Evolutionary conservation across 2,329 filamentous ascomycete genomes (phyloP).

Genomic region (Teratosphaeria nubilosa): DNA sequence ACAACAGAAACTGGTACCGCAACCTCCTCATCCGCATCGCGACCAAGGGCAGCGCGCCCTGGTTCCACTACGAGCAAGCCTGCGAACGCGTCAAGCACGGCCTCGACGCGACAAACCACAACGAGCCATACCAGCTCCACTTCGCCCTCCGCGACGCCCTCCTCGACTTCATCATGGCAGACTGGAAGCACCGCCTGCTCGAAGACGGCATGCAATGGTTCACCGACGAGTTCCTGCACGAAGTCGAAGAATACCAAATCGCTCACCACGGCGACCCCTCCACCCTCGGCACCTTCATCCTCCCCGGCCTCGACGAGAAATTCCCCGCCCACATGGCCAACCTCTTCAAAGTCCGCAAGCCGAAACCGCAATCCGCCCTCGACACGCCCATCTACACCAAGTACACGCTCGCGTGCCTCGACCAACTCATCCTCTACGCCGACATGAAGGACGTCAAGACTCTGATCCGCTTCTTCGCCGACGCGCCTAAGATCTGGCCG

Average conservation of each 20-base stretch:
- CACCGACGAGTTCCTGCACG: slow-evolving; percentile 97
- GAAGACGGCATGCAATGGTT: slow-evolving; percentile 89
- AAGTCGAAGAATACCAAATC: slow-evolving; percentile 43
- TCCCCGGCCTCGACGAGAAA: not conserved
- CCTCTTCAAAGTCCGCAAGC: not conserved
- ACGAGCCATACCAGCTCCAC: slow-evolving; percentile 40
- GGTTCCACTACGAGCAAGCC: not conserved
- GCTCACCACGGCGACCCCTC: not conserved
- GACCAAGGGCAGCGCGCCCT: slow-evolving; percentile 35
- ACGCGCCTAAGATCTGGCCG: slow-evolving; percentile 70
- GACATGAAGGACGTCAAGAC: slow-evolving; percentile 74
- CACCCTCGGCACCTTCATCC: not conserved
- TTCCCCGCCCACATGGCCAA: not conserved
- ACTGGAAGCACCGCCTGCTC: slow-evolving; percentile 72
- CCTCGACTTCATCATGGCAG: slow-evolving; percentile 78
- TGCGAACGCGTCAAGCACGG: not conserved
- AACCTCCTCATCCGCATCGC: slow-evolving; percentile 78
- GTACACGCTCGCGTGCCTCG: slow-evolving; percentile 46
- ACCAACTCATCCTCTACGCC: slow-evolving; percentile 34
- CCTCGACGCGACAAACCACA: slow-evolving; percentile 19
- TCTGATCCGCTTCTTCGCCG: slow-evolving; percentile 83
- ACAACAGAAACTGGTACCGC: slow-evolving; percentile 78
- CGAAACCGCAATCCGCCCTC: slow-evolving; percentile 1
- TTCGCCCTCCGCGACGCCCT: slow-evolving; percentile 69
- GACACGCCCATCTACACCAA: slow-evolving; percentile 19